phyloP scores from a whole-genome alignment of 164 flowering plant species.

The Nelumbo lutea region DNA sequence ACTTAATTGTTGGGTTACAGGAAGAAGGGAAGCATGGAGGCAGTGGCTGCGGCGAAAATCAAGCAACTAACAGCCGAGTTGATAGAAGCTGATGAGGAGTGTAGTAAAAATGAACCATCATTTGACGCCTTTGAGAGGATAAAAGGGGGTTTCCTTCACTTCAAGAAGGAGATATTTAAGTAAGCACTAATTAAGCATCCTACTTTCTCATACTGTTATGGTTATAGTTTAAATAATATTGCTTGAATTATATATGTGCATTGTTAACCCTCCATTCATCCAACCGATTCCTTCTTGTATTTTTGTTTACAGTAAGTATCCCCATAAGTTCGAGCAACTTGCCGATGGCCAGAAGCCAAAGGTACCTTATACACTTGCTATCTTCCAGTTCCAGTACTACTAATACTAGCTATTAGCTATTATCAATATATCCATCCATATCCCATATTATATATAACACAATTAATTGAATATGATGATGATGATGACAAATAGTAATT shows the following conservation, averaged over 20 bases:
- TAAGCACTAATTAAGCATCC: slow-evolving; percentile 18
- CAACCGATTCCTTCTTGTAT: neutral
- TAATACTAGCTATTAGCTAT: too few relatives aligned
- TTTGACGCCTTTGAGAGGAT: slow-evolving; percentile 50
- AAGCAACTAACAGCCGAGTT: slow-evolving; percentile 64
- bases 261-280: too few relatives aligned
- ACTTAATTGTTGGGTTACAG: neutral
- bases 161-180: slow-evolving; percentile 82
- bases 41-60: slow-evolving; percentile 62
- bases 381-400: too few relatives aligned
- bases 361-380: slow-evolving; percentile 30
- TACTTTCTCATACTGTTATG: too few relatives aligned
- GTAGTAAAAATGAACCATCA: neutral
- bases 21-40: slow-evolving; percentile 43
- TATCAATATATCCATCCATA: too few relatives aligned
- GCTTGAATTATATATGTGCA: too few relatives aligned
- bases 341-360: slow-evolving; percentile 85
- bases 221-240: too few relatives aligned
- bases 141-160: slow-evolving; percentile 56
- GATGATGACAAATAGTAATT: too few relatives aligned
- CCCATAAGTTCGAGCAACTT: slow-evolving; percentile 57
- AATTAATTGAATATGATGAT: neutral
- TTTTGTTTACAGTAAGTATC: slow-evolving; percentile 50
- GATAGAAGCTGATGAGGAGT: slow-evolving; percentile 19
- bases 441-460: too few relatives aligned